phyloP scores from a whole-genome alignment of 2,329 filamentous ascomycete genomes.

The Colletotrichum noveboracense region DNA sequence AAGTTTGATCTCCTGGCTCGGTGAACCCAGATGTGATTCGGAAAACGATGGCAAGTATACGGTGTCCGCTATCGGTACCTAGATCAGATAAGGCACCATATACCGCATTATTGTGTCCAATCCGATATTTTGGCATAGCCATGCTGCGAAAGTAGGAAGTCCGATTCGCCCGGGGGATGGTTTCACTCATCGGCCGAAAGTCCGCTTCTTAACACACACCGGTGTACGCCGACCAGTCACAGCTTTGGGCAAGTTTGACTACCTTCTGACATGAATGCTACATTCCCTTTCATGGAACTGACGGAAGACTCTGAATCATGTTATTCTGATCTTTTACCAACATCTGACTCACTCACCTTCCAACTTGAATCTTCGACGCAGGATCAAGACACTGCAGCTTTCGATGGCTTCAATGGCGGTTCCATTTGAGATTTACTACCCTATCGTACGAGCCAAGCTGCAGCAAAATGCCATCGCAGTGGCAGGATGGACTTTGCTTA shows the following conservation, averaged over 20 bases:
- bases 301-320: not conserved
- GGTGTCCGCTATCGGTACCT: not conserved
- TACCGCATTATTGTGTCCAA: not conserved
- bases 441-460: not conserved
- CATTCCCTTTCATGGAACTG: not conserved
- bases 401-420: not conserved
- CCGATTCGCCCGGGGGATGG: not conserved
- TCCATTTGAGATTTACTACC: not conserved
- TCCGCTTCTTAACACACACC: not conserved
- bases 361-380: not conserved
- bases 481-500: not conserved
- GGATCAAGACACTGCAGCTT: not conserved
- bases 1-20: not conserved
- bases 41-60: not conserved
- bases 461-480: not conserved
- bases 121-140: not conserved
- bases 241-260: not conserved
- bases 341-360: not conserved
- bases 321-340: not conserved
- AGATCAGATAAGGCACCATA: not conserved
- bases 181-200: not conserved
- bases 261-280: not conserved
- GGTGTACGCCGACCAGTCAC: not conserved
- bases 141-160: not conserved
- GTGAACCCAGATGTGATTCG: not conserved